phyloP scores from a whole-genome alignment of 2,329 filamentous ascomycete species.

The Venturia pyrina region DNA sequence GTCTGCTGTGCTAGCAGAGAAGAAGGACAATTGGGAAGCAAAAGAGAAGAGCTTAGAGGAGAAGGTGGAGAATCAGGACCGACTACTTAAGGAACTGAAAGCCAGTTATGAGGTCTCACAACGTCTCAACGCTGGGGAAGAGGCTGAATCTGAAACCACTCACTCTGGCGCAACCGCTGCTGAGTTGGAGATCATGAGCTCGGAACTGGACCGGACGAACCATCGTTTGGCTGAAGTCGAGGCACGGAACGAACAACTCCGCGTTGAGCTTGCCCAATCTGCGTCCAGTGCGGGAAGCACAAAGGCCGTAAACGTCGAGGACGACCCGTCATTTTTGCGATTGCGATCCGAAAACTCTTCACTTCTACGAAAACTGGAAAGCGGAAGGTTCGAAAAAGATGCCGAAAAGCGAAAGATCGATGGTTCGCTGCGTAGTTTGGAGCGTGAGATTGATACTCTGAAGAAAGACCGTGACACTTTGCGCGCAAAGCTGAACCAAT shows the following conservation, averaged over 20 bases:
- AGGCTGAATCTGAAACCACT: conserved; percentile 41
- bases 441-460: conserved; percentile 65
- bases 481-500: conserved; percentile 73
- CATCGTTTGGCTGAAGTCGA: conserved; percentile 81
- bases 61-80: conserved; percentile 88
- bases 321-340: conserved; percentile 81
- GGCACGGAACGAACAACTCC: conserved; percentile 85
- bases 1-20: conserved; percentile 82
- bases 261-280: conserved; percentile 80
- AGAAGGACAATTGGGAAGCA: conserved; percentile 90
- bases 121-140: conserved; percentile 65
- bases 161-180: conserved; percentile 66
- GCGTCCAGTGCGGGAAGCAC: conserved; percentile 56
- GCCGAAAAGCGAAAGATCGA: conserved; percentile 68
- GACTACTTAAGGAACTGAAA: conserved; percentile 86
- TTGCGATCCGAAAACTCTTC: conserved; percentile 90
- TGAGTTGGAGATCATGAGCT: conserved; percentile 86
- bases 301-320: conserved; percentile 55
- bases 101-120: conserved; percentile 96
- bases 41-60: conserved; percentile 88
- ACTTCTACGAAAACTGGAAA: conserved; percentile 78
- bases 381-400: conserved; percentile 73
- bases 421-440: conserved; percentile 62
- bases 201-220: conserved; percentile 84
- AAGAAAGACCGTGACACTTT: conserved; percentile 73